A percentile compares a stretch with the other conserved stretches of the same genome.
Conservation (phyloP, 257 asterid species). For the Solanum pinnatisectum region DNA sequence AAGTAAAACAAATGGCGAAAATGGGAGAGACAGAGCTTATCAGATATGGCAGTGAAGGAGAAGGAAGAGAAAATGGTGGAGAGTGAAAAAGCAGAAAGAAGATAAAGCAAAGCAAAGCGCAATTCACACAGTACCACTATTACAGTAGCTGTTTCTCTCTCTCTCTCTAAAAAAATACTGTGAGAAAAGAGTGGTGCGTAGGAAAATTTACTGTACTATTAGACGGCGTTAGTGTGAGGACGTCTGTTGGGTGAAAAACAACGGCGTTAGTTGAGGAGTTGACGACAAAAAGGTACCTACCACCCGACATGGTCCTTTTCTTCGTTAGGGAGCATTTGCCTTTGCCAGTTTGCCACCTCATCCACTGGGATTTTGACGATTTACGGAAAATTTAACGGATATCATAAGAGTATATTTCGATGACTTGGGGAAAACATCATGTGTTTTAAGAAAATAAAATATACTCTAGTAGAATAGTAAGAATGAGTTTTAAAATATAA, state of each 20-base stretch:
- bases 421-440: background rate
- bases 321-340: background rate
- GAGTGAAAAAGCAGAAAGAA: slow-evolving; percentile 21
- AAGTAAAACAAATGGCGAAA: background rate
- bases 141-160: background rate
- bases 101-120: slow-evolving; percentile 34
- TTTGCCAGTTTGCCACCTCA: background rate
- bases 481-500: background rate
- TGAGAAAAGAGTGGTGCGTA: background rate
- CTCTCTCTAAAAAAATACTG: background rate
- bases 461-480: background rate
- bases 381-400: background rate
- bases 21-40: background rate
- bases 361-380: background rate
- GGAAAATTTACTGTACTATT: background rate
- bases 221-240: background rate
- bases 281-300: background rate
- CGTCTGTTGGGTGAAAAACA: background rate
- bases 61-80: slow-evolving; percentile 12
- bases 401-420: no score
- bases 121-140: background rate
- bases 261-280: background rate
- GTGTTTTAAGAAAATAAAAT: background rate
- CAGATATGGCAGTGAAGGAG: background rate
- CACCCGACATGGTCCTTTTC: background rate